phyloP scores from a whole-genome alignment of 805 yeast species.

The Kuraishia borneana region DNA sequence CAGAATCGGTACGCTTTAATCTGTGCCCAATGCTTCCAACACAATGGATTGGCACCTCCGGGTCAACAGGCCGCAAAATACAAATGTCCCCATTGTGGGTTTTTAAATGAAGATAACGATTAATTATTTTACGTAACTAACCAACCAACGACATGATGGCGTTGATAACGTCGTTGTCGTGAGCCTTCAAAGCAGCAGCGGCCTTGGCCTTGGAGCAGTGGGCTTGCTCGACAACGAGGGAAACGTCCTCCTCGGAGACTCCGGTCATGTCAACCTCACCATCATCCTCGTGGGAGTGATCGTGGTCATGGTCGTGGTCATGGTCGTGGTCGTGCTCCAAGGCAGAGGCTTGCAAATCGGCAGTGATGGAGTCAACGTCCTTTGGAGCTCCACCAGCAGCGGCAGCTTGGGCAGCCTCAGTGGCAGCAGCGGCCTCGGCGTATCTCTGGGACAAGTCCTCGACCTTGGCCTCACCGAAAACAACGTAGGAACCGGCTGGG shows the following conservation, averaged over 20 bases:
- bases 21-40: constrained; percentile 52
- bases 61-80: constrained; percentile 42
- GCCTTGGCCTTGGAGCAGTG: constrained; percentile 85
- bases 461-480: constrained; percentile 95
- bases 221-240: constrained; percentile 85
- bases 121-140: constrained; percentile 9
- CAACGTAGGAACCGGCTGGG: constrained; percentile 87
- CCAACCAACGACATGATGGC: constrained; percentile 77
- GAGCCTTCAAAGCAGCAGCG: constrained; percentile 76
- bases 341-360: constrained; percentile 63
- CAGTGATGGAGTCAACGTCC: constrained; percentile 72
- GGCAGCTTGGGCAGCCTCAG: constrained; percentile 46
- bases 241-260: constrained; percentile 69
- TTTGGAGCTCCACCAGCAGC: constrained; percentile 28
- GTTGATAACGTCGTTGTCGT: constrained; percentile 91
- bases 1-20: constrained; percentile 61
- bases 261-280: constrained; percentile 82
- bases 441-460: constrained; percentile 87
- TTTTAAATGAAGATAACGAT: background rate
- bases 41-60: constrained; percentile 78
- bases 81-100: constrained; percentile 57
- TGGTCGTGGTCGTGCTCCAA: constrained; percentile 13
- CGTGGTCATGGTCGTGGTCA: constrained; percentile 26
- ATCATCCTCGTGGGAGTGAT: constrained; percentile 36
- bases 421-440: constrained; percentile 75